Conservation (phyloP, 2,329 filamentous ascomycete species). For the Sordariomycetes sp. region DNA sequence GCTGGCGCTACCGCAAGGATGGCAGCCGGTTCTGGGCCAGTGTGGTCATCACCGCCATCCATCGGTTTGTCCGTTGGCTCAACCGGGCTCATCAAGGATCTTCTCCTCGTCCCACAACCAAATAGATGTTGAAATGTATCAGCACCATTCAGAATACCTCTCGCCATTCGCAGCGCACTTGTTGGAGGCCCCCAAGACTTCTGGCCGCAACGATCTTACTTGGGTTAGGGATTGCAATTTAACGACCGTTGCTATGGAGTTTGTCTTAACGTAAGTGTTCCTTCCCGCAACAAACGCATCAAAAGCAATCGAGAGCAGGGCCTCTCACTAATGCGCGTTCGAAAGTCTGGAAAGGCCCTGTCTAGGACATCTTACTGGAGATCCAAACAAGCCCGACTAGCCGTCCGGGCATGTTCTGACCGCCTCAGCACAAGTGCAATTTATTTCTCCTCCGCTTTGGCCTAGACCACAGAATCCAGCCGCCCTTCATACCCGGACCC, state of each 20-base stretch:
- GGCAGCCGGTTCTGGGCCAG: constrained; percentile 51
- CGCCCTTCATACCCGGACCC: constrained; percentile 6
- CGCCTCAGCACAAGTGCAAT: constrained; percentile 11
- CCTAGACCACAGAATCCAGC: too few species aligned
- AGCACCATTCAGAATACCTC: too few species aligned
- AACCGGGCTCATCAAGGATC: too few species aligned
- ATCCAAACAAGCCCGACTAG: constrained; percentile 13
- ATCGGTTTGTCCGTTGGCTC: constrained; percentile 19
- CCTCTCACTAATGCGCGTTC: too few species aligned
- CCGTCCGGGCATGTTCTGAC: constrained; percentile 17
- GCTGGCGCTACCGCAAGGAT: constrained; percentile 48
- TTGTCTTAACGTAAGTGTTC: constrained; percentile 17
- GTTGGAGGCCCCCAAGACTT: too few species aligned
- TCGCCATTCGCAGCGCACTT: too few species aligned
- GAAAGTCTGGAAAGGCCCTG: constrained; percentile 17
- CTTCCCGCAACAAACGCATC: background rate
- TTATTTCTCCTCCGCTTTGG: background rate
- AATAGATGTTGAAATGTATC: too few species aligned
- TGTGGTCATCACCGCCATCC: constrained; percentile 46
- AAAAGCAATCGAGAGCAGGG: background rate
- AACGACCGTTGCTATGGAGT: constrained; percentile 17
- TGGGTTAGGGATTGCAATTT: constrained; percentile 14
- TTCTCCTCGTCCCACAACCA: too few species aligned
- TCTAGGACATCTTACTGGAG: constrained; percentile 14
- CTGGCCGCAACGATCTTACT: background rate